These are phyloP conservation scores for Chaetomiaceae sp. DNA, from an alignment of 2,329 filamentous ascomycete species.

Conservation along the genomic window DNA sequence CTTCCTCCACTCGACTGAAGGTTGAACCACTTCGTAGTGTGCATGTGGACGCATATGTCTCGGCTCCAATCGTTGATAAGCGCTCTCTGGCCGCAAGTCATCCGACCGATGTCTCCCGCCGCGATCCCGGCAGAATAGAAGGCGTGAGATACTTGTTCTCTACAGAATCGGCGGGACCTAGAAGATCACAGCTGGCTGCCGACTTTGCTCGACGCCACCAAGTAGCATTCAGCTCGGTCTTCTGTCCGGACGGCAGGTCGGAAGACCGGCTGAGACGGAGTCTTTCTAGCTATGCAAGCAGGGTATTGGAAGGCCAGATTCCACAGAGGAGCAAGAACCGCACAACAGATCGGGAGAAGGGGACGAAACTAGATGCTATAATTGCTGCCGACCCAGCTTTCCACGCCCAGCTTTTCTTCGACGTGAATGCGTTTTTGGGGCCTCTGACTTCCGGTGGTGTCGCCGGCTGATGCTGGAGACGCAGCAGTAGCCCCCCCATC, in stretches of 20 bases:
- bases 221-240: constrained; percentile 21
- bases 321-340: not conserved
- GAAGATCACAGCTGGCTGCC: not conserved
- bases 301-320: constrained; percentile 16
- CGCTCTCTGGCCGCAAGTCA: no score
- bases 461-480: not conserved
- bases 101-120: not conserved
- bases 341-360: not conserved
- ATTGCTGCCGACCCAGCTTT: not conserved
- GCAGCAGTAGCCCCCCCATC: not conserved
- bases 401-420: not conserved
- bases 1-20: no score
- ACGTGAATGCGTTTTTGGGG: not conserved
- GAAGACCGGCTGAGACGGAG: constrained; percentile 27
- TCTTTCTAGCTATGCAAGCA: not conserved
- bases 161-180: not conserved
- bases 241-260: constrained; percentile 33
- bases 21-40: no score
- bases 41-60: no score
- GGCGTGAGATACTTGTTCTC: not conserved
- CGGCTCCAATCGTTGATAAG: no score
- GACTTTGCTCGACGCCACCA: not conserved
- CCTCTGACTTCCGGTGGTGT: not conserved
- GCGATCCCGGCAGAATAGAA: not conserved
- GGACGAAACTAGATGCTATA: not conserved